Percentiles rank a stretch among this genome's conserved stretches.
Evolutionary conservation across 345 rosid species (phyloP).

Genomic region (Citrus maxima): DNA sequence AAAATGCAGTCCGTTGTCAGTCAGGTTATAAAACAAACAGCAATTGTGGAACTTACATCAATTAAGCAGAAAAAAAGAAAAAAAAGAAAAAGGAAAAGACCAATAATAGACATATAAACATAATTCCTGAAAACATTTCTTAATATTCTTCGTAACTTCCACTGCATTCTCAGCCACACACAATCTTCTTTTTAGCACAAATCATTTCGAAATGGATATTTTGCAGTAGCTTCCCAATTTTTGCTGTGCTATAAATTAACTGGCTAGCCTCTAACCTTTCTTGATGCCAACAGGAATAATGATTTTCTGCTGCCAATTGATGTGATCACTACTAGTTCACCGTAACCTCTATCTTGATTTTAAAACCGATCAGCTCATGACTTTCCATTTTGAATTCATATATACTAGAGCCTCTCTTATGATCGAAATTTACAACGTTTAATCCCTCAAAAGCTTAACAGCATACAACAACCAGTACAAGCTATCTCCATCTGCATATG

Average conservation of each 20-base stretch:
- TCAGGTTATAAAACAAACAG: not conserved
- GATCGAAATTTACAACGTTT: not conserved
- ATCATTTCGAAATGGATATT: not conserved
- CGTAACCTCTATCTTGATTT: not conserved
- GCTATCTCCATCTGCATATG: not conserved
- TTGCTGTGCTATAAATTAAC: not conserved
- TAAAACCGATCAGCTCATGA: not conserved
- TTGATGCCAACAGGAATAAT: not conserved
- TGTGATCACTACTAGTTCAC: not conserved
- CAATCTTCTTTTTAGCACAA: not conserved
- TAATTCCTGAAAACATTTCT: not conserved
- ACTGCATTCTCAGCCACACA: not conserved
- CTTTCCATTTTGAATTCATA: not conserved
- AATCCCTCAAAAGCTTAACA: not conserved
- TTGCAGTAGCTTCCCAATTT: not conserved
- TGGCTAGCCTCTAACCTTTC: not conserved
- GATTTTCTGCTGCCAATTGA: not conserved
- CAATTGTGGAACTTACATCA: not conserved
- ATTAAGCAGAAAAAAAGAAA: not conserved
- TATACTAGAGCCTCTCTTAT: not conserved
- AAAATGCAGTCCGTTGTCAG: not conserved
- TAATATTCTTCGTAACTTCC: not conserved
- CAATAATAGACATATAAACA: not conserved
- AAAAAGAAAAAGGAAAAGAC: not conserved
- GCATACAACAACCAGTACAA: not conserved